A percentile compares a stretch with the other conserved stretches of the same genome.
These are phyloP conservation scores for Rubia peregrina DNA, from an alignment of 305 asterid genomes.

Conservation along the genomic window DNA sequence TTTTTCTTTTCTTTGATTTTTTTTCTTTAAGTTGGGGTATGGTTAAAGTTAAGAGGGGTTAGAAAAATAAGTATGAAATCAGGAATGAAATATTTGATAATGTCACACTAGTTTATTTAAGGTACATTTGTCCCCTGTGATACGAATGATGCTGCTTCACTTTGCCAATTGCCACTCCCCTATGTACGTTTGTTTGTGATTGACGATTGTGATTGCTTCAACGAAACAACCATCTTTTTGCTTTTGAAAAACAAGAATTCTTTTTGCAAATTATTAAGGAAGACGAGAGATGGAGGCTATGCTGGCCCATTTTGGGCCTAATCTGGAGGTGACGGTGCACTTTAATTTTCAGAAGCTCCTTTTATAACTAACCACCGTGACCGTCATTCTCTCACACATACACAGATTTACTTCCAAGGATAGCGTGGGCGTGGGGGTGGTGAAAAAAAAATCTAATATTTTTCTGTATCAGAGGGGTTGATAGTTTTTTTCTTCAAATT, in stretches of 20 bases:
- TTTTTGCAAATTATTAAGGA: background rate
- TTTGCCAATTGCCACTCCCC: too few species aligned
- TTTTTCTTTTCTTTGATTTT: too few species aligned
- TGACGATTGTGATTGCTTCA: background rate
- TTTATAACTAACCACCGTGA: background rate
- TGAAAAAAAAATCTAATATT: too few species aligned
- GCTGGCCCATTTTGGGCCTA: background rate
- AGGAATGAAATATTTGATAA: constrained; percentile 6
- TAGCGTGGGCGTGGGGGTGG: too few species aligned
- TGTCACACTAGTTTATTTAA: background rate
- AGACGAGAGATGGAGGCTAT: background rate
- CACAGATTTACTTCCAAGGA: too few species aligned
- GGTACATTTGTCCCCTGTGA: background rate
- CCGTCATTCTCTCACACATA: too few species aligned
- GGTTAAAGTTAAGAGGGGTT: too few species aligned
- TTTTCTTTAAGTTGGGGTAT: too few species aligned
- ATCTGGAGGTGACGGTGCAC: background rate
- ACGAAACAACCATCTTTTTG: constrained; percentile 1
- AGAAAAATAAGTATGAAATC: background rate
- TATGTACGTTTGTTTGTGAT: background rate
- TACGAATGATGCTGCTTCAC: background rate
- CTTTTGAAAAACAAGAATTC: background rate
- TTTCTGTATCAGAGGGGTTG: too few species aligned
- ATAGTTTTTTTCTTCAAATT: too few species aligned
- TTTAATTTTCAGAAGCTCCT: background rate